Evolutionary conservation across 805 yeast genomes (phyloP).

Genomic region (Pichia occidentalis): DNA sequence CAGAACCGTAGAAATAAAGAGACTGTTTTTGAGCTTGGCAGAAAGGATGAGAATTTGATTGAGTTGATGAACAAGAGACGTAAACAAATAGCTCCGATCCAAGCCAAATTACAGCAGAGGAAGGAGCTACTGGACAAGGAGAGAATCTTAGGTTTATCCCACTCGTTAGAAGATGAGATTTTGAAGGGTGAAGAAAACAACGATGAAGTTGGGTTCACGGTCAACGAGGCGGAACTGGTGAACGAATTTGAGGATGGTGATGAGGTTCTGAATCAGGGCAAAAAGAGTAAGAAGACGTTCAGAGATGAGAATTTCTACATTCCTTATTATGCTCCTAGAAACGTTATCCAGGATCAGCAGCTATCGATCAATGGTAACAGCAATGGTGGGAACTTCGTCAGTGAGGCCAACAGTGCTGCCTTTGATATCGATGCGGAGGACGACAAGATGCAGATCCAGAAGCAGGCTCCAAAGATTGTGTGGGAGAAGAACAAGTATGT

Average conservation of each 20-base stretch:
- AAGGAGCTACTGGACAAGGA: slow-evolving; percentile 63
- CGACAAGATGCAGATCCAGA: slow-evolving; percentile 58
- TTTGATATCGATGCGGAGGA: slow-evolving; percentile 75
- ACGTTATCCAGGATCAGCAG: slow-evolving; percentile 72
- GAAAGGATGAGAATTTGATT: slow-evolving; percentile 62
- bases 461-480: slow-evolving; percentile 60
- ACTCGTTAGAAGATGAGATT: slow-evolving; percentile 67
- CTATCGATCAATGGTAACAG: slow-evolving; percentile 44
- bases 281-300: slow-evolving; percentile 35
- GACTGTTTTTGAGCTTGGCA: slow-evolving; percentile 88
- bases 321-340: slow-evolving; percentile 83
- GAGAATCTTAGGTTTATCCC: slow-evolving; percentile 67
- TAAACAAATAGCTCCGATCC: slow-evolving; percentile 72
- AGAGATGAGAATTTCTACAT: slow-evolving; percentile 76
- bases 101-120: slow-evolving; percentile 67
- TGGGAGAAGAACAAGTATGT: slow-evolving; percentile 95
- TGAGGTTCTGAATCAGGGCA: slow-evolving; percentile 20
- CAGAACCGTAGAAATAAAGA: slow-evolving; percentile 68
- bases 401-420: slow-evolving; percentile 77
- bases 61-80: slow-evolving; percentile 84
- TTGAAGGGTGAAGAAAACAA: slow-evolving; percentile 38
- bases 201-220: slow-evolving; percentile 31
- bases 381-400: slow-evolving; percentile 59
- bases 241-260: slow-evolving; percentile 51
- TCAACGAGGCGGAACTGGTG: slow-evolving; percentile 42